Percentiles rank a stretch among this genome's conserved stretches.
Conservation (phyloP, 2,329 filamentous ascomycete species). For the Aspergillus aculeatus region DNA sequence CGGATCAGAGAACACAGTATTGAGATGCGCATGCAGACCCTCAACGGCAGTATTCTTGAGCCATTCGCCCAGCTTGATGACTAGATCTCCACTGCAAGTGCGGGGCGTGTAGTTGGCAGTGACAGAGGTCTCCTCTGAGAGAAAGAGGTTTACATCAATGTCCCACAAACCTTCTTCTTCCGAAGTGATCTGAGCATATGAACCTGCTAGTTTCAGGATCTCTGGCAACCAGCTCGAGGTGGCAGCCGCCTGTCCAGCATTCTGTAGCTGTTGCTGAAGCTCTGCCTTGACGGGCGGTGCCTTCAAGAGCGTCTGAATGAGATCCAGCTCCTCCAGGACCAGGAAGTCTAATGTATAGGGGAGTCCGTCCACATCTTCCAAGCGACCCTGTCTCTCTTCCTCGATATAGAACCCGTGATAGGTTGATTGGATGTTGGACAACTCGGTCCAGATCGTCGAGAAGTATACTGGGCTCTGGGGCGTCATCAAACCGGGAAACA, state of each 20-base stretch:
- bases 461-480: constrained; percentile 82
- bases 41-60: constrained; percentile 72
- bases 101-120: constrained; percentile 95
- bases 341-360: constrained; percentile 94
- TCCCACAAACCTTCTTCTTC: constrained; percentile 97
- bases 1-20: constrained; percentile 63
- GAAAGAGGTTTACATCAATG: constrained; percentile 90
- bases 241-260: constrained; percentile 58
- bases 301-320: constrained; percentile 85
- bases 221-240: constrained; percentile 79
- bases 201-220: constrained; percentile 79
- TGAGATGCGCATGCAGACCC: constrained; percentile 74
- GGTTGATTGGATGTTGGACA: constrained; percentile 67
- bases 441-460: constrained; percentile 83
- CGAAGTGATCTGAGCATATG: constrained; percentile 83
- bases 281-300: constrained; percentile 86
- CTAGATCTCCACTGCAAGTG: constrained; percentile 85
- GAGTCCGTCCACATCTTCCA: constrained; percentile 88
- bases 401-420: constrained; percentile 85
- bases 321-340: constrained; percentile 89
- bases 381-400: constrained; percentile 77
- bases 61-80: constrained; percentile 93
- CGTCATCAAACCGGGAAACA: constrained; percentile 79
- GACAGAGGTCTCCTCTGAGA: constrained; percentile 91
- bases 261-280: constrained; percentile 73